Percentiles rank a stretch among this genome's conserved stretches.
Evolutionary conservation across 768 basidiomycete species (phyloP).

Genomic region (Hydnomerulius pinastri): DNA sequence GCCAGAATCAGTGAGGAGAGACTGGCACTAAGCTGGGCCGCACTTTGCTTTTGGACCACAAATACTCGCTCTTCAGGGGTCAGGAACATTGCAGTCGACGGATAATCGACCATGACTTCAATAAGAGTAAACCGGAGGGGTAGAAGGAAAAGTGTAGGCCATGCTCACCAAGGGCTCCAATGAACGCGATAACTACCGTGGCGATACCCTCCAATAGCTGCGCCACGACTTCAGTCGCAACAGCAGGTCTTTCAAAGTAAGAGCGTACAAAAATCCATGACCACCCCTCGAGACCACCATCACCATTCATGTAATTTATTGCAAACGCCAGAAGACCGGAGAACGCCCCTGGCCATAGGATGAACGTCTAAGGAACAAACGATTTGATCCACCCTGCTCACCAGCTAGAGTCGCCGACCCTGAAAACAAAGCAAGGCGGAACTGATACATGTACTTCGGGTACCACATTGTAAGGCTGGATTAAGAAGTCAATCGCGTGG

Average conservation of each 20-base stretch:
- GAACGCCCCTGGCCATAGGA: conserved; percentile 41
- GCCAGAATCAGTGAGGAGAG: background rate
- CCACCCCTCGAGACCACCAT: conserved; percentile 50
- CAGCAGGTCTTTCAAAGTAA: conserved; percentile 54
- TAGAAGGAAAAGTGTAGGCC: background rate
- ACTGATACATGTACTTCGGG: conserved; percentile 54
- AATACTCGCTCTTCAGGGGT: conserved; percentile 60
- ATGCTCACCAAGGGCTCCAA: conserved; percentile 48
- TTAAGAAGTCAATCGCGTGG: background rate
- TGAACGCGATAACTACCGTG: conserved; percentile 54
- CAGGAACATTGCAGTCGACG: conserved; percentile 57
- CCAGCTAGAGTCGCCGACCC: conserved; percentile 61
- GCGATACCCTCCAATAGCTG: conserved; percentile 49
- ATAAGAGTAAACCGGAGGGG: background rate
- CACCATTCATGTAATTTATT: conserved; percentile 52
- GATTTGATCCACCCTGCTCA: background rate
- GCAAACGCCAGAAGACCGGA: conserved; percentile 54
- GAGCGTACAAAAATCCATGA: conserved; percentile 58
- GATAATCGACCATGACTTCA: conserved; percentile 60
- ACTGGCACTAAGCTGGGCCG: background rate
- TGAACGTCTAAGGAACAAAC: background rate
- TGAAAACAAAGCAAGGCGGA: conserved; percentile 60
- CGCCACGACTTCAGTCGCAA: conserved; percentile 34
- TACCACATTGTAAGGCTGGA: conserved; percentile 61
- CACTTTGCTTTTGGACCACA: conserved; percentile 58